phyloP scores from a whole-genome alignment of 1,284 basidiomycete genomes.

The Sporisorium exsertum region DNA sequence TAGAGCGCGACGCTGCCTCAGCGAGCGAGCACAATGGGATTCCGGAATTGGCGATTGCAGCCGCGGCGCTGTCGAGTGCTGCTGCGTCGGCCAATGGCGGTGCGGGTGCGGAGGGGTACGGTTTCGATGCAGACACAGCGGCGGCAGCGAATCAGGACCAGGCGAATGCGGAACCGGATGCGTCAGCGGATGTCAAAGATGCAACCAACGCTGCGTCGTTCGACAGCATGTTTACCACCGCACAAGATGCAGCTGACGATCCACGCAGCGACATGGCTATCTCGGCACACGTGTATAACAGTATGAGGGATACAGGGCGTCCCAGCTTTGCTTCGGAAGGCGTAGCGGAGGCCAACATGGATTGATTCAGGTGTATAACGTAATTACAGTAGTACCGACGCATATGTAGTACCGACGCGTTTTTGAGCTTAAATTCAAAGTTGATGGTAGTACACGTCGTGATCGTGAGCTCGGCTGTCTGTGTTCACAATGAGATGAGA shows the following conservation, averaged over 20 bases:
- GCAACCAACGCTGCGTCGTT: conserved; percentile 6
- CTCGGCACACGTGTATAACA: conserved; percentile 3
- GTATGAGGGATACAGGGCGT: not conserved
- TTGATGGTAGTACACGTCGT: not conserved
- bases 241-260: conserved; percentile 5
- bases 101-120: not conserved
- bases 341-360: not conserved
- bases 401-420: not conserved
- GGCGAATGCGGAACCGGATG: not conserved
- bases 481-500: not conserved
- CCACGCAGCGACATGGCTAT: not conserved
- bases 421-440: not conserved
- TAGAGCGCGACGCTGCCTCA: conserved; percentile 25
- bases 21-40: conserved; percentile 26
- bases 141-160: not conserved
- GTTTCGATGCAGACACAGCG: not conserved
- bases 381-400: not conserved
- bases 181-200: conserved; percentile 9
- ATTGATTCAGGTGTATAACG: not conserved
- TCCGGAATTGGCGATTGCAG: conserved; percentile 41
- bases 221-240: conserved; percentile 20
- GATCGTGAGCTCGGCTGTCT: not conserved
- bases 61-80: conserved; percentile 45
- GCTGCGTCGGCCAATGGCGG: conserved; percentile 25
- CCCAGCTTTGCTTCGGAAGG: not conserved